phyloP scores from a whole-genome alignment of 2,329 filamentous ascomycete species.

The Eutypella sp. region DNA sequence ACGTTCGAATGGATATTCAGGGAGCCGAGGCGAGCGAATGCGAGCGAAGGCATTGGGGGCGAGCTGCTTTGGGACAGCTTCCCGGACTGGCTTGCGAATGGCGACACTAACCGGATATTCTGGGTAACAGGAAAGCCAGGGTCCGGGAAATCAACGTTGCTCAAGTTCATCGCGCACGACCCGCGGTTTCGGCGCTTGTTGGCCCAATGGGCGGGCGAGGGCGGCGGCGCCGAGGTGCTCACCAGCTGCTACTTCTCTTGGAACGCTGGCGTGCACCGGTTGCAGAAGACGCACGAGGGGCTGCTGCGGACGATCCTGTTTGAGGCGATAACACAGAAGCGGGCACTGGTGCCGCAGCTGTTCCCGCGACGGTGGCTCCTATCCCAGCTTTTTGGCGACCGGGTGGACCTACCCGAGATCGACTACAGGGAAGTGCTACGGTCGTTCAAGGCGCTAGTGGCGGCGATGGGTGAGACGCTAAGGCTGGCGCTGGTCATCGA shows the following conservation, averaged over 20 bases:
- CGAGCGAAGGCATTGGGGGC: too few species aligned
- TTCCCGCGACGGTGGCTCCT: constrained; percentile 7
- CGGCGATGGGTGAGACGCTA: neutral
- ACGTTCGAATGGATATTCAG: constrained; percentile 9
- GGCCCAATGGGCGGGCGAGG: neutral
- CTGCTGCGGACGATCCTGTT: constrained; percentile 16
- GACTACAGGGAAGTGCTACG: constrained; percentile 5
- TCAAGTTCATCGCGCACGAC: constrained; percentile 10
- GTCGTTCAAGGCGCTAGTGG: constrained; percentile 3
- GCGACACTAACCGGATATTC: constrained; percentile 3
- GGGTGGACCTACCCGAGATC: constrained; percentile 3
- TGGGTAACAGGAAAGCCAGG: constrained; percentile 17
- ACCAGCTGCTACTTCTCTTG: constrained; percentile 17
- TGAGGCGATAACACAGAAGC: constrained; percentile 7
- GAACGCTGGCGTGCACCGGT: constrained; percentile 9
- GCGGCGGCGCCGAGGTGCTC: neutral
- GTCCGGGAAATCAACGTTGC: constrained; percentile 12
- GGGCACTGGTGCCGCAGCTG: constrained; percentile 3
- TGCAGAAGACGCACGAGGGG: constrained; percentile 19
- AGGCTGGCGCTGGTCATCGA: constrained; percentile 16
- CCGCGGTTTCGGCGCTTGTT: neutral
- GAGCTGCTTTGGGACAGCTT: constrained; percentile 3
- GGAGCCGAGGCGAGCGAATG: neutral
- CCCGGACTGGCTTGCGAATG: constrained; percentile 3
- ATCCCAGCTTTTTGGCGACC: constrained; percentile 3